Evolutionary conservation across 768 basidiomycete species (phyloP), one percentile per base, ranked within the genome.

Genomic region (Boletellus ananiceps): DNA sequence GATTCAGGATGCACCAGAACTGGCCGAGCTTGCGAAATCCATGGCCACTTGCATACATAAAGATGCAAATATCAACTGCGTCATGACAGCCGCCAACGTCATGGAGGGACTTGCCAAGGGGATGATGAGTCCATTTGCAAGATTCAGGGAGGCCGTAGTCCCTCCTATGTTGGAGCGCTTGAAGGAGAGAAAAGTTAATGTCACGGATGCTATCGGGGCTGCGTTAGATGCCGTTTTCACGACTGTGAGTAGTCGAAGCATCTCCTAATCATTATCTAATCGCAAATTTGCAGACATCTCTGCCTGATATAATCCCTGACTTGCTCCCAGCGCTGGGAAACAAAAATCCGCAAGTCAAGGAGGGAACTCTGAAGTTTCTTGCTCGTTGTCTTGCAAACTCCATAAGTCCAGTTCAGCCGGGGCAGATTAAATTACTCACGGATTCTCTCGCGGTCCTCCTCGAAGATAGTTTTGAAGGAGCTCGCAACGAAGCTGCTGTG

Each of bases 331-430:
- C 85, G 0, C 71, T 95, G 15, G 82, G 82, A 56, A 84, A 84
- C 47, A 99, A 98, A 72, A 99, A 97, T 61, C 96, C 96, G 1
- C 93, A 96, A 68, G 89, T 96, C 27, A 95, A 96, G 61, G 92
- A 95, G 69, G 88, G 91, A 6, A 86, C 93, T 0, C 71, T 95
- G 56, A 89, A 89, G 60, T 96, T 95, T 60, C 72, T 97, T 23
- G 80, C 78, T 16, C 81, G 95, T 44, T 88, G 81, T 60, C 79
- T 99, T 40, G 72, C 82, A 2, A 77, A 76, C 1, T 89, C 93
- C 2, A 77, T 79, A 8, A 71, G 75, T 3, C 82, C 93, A 1
- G 79, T 96, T 11, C 78, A 79, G 36, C 79, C 82, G 19, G 70
- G 79, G 1, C 91, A 94, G 61, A 74, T 97, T 54, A 93, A 96